Base-by-base conservation (phyloP, 2,329 filamentous ascomycete genomes). In the Bretziella fagacearum region DNA sequence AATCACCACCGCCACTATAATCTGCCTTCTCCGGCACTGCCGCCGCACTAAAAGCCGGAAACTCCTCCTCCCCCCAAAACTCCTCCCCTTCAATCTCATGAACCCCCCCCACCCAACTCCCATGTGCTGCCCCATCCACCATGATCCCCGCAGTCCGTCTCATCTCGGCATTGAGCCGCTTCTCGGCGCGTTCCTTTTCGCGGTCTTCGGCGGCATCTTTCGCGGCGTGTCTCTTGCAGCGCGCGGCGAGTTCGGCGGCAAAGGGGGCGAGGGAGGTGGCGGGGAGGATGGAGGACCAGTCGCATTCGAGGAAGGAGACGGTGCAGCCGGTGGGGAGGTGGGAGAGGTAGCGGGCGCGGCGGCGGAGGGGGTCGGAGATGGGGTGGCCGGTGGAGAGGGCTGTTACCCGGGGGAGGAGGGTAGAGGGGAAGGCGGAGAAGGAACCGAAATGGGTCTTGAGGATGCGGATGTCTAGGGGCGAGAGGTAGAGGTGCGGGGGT, bases 251-350 rank as follows among this genome's bases (percentile, higher is more conserved):
- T 51, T 94, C 85, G 0, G 68, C 63, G n/a, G 71, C 67, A 61
- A 94, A 95, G 1, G 71, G 70, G 32, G 77, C 77, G n/a, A 95
- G 66, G 3, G 84, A 72, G 44, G 84, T 79, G 1, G 77, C 69
- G 2, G 77, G 71, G 4, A 95, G 83, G 30, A 91, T 83, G 54
- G 93, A 86, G 2, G 84, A 86, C 87, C 87, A 95, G 60, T 95
- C 86, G 57, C 87, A 95, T 62, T 95, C 87, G 1, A 95, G 62
- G 56, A 94, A 94, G 54, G 73, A 85, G 35, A 95, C 83, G 54
- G 93, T 81, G 59, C 86, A 94, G n/a, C 87, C 87, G 44, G 82
- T 78, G 0, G 87, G 87, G 4, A 95, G 69, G 60, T 95, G 87
- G 1, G 77, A 76, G 2, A 95, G 71, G 54, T 94, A 95, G 59